Conservation (phyloP, 495 filamentous ascomycete genomes). For the Usnea hakonensis region DNA sequence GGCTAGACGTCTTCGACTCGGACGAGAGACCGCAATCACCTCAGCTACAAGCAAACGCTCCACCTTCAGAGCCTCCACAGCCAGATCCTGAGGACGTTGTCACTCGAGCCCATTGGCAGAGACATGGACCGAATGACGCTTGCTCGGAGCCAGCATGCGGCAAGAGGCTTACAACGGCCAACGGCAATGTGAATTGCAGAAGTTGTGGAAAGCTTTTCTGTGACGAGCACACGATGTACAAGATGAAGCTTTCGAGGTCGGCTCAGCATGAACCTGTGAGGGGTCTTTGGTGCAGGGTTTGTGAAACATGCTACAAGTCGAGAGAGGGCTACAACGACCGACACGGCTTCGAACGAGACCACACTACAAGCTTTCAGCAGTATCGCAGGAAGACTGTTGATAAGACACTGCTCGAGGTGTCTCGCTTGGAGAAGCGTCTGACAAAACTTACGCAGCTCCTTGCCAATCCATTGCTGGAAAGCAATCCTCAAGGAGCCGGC, state of each 20-base stretch:
- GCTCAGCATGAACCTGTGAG: constrained; percentile 87
- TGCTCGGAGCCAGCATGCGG: constrained; percentile 87
- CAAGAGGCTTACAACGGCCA: constrained; percentile 64
- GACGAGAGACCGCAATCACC: constrained; percentile 51
- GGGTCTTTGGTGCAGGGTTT: constrained; percentile 89
- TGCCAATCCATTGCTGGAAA: constrained; percentile 58
- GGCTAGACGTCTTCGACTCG: constrained; percentile 94
- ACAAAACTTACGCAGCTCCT: constrained; percentile 84
- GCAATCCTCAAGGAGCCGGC: constrained; percentile 38
- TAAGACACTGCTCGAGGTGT: constrained; percentile 74
- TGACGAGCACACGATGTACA: constrained; percentile 98
- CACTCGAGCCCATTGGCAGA: constrained; percentile 82
- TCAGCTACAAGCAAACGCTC: constrained; percentile 4
- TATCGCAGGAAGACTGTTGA: constrained; percentile 73
- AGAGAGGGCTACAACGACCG: constrained; percentile 93
- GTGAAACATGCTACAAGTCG: constrained; percentile 96
- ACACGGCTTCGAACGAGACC: constrained; percentile 58
- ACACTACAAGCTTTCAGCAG: constrained; percentile 57
- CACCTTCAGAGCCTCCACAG: constrained; percentile 33
- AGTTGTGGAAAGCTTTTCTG: constrained; percentile 91
- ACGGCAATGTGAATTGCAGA: constrained; percentile 83
- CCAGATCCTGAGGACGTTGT: constrained; percentile 88
- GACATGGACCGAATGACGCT: constrained; percentile 57
- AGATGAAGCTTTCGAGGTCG: constrained; percentile 91
- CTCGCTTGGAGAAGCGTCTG: constrained; percentile 80